phyloP scores from a whole-genome alignment of 805 yeast genomes.

The Candida ovalis region DNA sequence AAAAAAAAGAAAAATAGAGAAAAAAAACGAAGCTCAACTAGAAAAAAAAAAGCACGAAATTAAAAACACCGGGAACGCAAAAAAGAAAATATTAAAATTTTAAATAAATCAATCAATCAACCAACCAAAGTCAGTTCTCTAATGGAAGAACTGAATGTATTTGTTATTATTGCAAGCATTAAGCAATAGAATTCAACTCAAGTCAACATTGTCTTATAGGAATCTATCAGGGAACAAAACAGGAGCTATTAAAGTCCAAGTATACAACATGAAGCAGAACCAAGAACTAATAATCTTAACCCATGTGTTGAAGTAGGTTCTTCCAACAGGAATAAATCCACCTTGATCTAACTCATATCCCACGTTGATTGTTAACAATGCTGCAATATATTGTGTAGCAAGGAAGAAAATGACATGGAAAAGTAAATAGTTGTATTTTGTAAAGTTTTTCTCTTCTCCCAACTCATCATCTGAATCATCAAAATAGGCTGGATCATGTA shows the following conservation, averaged over 20 bases:
- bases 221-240: slow-evolving; percentile 88
- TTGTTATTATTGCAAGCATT: neutral
- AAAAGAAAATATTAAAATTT: no score
- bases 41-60: no score
- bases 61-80: no score
- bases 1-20: neutral
- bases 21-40: no score
- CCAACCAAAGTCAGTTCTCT: no score
- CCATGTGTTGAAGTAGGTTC: slow-evolving; percentile 95
- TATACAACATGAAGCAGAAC: slow-evolving; percentile 81
- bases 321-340: slow-evolving; percentile 92
- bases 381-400: slow-evolving; percentile 97
- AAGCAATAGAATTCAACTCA: neutral
- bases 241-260: slow-evolving; percentile 92
- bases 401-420: slow-evolving; percentile 90
- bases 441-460: slow-evolving; percentile 58
- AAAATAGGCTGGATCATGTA: slow-evolving; percentile 66
- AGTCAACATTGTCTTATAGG: slow-evolving; percentile 9
- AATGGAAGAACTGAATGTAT: no score
- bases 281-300: slow-evolving; percentile 89
- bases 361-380: slow-evolving; percentile 87
- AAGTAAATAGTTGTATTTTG: slow-evolving; percentile 79
- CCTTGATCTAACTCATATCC: slow-evolving; percentile 79
- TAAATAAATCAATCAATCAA: no score
- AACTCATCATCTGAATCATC: slow-evolving; percentile 40